Evolutionary conservation across 306 rosid species (phyloP), one percentile per base, ranked within the genome.

Genomic region (Medicago arabica): DNA sequence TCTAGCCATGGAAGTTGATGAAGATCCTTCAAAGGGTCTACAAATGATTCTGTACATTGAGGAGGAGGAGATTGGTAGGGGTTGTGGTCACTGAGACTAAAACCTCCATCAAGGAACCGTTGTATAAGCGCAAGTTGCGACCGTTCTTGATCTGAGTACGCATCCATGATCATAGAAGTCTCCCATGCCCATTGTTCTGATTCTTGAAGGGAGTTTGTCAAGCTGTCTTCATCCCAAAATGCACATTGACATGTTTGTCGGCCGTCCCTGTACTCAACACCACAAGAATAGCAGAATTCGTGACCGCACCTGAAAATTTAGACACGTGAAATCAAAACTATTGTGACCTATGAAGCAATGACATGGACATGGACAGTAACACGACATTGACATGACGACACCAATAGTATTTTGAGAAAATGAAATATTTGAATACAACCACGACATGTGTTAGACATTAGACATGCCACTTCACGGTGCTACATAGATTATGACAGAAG

Each of bases 151-250:
- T 92, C 98, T 0, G 98, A 90, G 91, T 92, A 92, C 3, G 96
- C 92, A 12, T 92, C 98, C 86, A 69, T 85, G 80, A 86, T 75
- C 95, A 86, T 85, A n/a, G 98, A 92, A 67, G 97, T 89, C 80
- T 92, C 96, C 96, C 98, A 92, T 31, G 97, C 89, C 98, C 97
- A 95, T 83, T 95, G 98, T 77, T 95, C 97, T 6, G 98, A 95
- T 88, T 92, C 96, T 84, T 92, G 97, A 82, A 90, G 84, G 68
- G 97, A 90, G 69, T 85, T 89, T 17, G 87, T 71, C 49, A 85
- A 85, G 72, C 81, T 78, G 55, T 84, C 87, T 83, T 90, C 95
- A 17, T 90, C 97, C 96, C 98, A 92, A 57, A 81, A 90, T 69
- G 89, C 93, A 76, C 98, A 95, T 47, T 87, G 92, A 67, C 97